Conservation (phyloP, 1,284 basidiomycete genomes). For the Trichosporon sp. region DNA sequence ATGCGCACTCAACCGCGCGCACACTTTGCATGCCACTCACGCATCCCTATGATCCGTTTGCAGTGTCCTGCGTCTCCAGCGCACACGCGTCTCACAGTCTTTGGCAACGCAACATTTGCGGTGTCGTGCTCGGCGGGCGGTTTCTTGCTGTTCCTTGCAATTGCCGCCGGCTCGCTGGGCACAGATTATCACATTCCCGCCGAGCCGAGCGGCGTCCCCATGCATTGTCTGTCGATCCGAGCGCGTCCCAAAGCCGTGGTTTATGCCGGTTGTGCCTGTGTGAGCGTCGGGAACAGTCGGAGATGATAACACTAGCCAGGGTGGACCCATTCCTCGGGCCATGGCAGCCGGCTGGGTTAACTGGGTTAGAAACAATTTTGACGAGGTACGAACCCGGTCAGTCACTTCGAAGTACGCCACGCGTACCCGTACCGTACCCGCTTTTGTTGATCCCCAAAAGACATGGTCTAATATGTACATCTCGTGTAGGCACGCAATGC, state of each 20-base stretch:
- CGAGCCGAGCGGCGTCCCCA: not conserved
- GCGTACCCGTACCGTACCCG: not conserved
- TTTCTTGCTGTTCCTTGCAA: not conserved
- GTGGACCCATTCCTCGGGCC: not conserved
- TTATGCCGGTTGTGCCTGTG: not conserved
- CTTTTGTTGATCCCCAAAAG: not conserved
- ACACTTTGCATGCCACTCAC: not conserved
- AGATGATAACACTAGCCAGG: not conserved
- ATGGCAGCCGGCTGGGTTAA: not conserved
- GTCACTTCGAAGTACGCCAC: not conserved
- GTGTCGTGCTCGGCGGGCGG: not conserved
- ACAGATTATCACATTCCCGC: not conserved
- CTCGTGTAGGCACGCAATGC: slow-evolving; percentile 8
- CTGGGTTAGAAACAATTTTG: slow-evolving; percentile 2
- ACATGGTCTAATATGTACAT: slow-evolving; percentile 11
- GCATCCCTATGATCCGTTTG: not conserved
- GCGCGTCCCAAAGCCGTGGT: not conserved
- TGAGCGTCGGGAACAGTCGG: slow-evolving; percentile 1
- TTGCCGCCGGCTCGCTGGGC: not conserved
- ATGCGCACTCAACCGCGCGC: not conserved
- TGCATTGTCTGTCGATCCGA: not conserved
- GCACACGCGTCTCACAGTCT: not conserved
- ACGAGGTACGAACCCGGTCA: slow-evolving; percentile 4
- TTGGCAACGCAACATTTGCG: not conserved
- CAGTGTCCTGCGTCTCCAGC: not conserved